These are phyloP conservation scores for Bolboschoenoplectus hybrid DNA, from an alignment of 202 grass and related monocot genomes.

Conservation along the genomic window DNA sequence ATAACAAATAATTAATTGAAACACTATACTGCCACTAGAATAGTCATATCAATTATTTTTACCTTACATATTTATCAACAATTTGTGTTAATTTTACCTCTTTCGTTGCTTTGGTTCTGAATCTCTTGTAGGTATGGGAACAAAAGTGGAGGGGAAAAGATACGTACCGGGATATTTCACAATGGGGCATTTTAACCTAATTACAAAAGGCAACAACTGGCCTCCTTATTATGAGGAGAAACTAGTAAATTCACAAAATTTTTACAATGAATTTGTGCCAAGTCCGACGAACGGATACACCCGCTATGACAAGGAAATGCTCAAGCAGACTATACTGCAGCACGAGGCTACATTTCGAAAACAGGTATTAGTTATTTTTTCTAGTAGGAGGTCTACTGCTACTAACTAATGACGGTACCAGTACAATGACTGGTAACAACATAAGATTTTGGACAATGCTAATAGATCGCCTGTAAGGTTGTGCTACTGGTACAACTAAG, in stretches of 20 bases:
- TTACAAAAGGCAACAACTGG: slow-evolving; percentile 48
- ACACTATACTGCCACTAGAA: not conserved
- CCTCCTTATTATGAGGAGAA: slow-evolving; percentile 53
- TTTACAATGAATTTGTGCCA: slow-evolving; percentile 45
- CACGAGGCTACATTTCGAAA: slow-evolving; percentile 81
- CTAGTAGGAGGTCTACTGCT: slow-evolving; percentile 8
- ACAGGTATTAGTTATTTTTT: slow-evolving; percentile 53
- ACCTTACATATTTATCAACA: not conserved
- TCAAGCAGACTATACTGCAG: slow-evolving; percentile 75
- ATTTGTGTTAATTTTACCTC: slow-evolving; percentile 26
- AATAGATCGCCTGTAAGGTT: slow-evolving; percentile 1
- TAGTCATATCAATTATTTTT: not conserved
- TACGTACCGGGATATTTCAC: slow-evolving; percentile 61
- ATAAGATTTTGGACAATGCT: not conserved
- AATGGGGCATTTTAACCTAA: slow-evolving; percentile 61
- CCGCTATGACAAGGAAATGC: slow-evolving; percentile 57
- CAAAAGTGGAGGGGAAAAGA: slow-evolving; percentile 53
- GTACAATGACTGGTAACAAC: not conserved
- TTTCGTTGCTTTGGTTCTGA: slow-evolving; percentile 27
- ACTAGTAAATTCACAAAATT: slow-evolving; percentile 38
- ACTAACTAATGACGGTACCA: slow-evolving; percentile 10
- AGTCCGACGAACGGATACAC: slow-evolving; percentile 49
- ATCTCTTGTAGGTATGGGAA: slow-evolving; percentile 59
- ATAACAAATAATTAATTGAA: slow-evolving; percentile 7
- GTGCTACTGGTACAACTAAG: slow-evolving; percentile 13